Evolutionary conservation across 108 stramenopile genomes (phyloP).

Genomic region (Asterionellopsis glacialis): DNA sequence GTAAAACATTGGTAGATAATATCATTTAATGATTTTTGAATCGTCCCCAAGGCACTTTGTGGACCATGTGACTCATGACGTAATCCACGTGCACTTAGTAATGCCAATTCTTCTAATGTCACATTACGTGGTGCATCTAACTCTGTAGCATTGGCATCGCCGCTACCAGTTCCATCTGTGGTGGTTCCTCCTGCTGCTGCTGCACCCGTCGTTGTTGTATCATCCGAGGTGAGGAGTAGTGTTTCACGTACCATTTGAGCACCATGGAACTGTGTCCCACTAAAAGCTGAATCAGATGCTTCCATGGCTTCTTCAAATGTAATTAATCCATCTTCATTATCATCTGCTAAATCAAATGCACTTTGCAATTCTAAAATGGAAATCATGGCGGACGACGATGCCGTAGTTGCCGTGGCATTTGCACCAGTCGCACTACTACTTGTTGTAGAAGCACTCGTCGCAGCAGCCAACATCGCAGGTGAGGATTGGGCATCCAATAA

Average conservation of each 20-base stretch:
- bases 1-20: constrained; percentile 67
- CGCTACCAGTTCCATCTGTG: background rate
- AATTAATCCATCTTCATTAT: constrained; percentile 83
- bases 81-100: constrained; percentile 77
- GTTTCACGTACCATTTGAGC: constrained; percentile 87
- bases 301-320: constrained; percentile 87
- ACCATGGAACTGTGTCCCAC: constrained; percentile 82
- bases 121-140: constrained; percentile 39
- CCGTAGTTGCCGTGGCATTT: too few relatives aligned
- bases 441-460: constrained; percentile 34
- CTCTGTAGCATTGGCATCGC: constrained; percentile 4
- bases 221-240: constrained; percentile 48
- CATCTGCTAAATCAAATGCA: constrained; percentile 85
- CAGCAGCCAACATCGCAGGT: constrained; percentile 52
- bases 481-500: constrained; percentile 74
- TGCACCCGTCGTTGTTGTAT: background rate
- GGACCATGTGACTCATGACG: constrained; percentile 64
- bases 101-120: constrained; percentile 74
- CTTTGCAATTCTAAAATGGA: constrained; percentile 66
- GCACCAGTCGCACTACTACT: too few relatives aligned
- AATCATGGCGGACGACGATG: constrained; percentile 41
- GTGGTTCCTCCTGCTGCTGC: background rate
- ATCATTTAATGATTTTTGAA: constrained; percentile 71
- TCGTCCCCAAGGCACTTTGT: constrained; percentile 80
- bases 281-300: constrained; percentile 84